Evolutionary conservation across 768 basidiomycete species (phyloP).

Genomic region (Wakefieldia striispora): DNA sequence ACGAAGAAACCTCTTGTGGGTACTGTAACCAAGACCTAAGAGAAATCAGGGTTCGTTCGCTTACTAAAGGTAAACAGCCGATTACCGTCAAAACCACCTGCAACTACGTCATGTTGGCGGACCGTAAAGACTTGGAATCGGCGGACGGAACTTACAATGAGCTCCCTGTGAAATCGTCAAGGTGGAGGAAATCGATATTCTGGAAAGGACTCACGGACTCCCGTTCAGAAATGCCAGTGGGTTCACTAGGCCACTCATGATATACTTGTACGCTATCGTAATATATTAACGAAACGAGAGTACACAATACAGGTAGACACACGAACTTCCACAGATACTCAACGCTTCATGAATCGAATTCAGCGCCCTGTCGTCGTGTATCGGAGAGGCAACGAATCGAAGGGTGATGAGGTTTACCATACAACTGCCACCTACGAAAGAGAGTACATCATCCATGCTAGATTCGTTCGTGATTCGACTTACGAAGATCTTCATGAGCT

Average conservation of each 20-base stretch:
- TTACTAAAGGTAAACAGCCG: neutral
- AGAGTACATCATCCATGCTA: neutral
- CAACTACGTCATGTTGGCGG: neutral
- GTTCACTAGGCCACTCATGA: neutral
- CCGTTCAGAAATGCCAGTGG: neutral
- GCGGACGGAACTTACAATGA: neutral
- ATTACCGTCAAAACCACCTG: constrained; percentile 3
- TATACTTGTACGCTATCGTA: neutral
- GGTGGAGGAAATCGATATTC: too few relatives aligned
- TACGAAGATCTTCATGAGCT: neutral
- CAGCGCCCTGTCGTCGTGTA: neutral
- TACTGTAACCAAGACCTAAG: constrained; percentile 2
- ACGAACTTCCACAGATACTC: neutral
- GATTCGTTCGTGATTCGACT: neutral
- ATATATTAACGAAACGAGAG: neutral
- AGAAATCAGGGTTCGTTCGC: neutral
- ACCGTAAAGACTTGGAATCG: neutral
- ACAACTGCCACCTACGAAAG: neutral
- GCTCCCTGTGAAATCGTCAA: too few relatives aligned
- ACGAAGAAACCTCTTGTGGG: constrained; percentile 11
- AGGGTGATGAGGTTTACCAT: neutral
- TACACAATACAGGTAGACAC: too few relatives aligned
- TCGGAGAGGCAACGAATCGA: neutral
- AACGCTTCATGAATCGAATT: neutral
- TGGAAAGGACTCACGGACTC: neutral